Conservation (phyloP, 495 filamentous ascomycete genomes). For the Penicillium subrubescens region DNA sequence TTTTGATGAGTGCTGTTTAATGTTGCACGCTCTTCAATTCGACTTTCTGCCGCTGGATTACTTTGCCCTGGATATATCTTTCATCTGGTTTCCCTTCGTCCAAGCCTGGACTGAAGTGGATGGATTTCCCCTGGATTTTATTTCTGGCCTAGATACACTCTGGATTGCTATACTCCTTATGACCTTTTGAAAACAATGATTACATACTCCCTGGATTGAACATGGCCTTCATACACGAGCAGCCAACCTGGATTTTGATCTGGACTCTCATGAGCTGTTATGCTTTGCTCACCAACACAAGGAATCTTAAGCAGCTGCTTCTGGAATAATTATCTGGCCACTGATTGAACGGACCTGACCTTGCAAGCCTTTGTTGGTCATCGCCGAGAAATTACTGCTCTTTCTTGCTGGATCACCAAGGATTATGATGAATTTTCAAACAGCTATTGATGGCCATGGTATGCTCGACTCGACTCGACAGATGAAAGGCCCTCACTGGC, state of each 20-base stretch:
- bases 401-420: slow-evolving; percentile 9
- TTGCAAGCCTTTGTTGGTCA: neutral
- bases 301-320: slow-evolving; percentile 21
- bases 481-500: slow-evolving; percentile 8
- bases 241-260: slow-evolving; percentile 4
- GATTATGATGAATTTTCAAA: slow-evolving; percentile 14
- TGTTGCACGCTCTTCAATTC: slow-evolving; percentile 41
- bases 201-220: slow-evolving; percentile 20
- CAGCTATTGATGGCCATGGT: slow-evolving; percentile 14
- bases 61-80: slow-evolving; percentile 26
- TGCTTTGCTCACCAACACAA: slow-evolving; percentile 21
- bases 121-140: slow-evolving; percentile 25
- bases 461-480: neutral
- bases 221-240: slow-evolving; percentile 11
- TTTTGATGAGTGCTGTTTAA: slow-evolving; percentile 47
- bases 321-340: slow-evolving; percentile 16
- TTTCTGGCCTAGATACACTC: slow-evolving; percentile 15
- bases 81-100: slow-evolving; percentile 22
- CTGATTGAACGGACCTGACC: slow-evolving; percentile 20
- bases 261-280: slow-evolving; percentile 23
- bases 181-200: slow-evolving; percentile 12
- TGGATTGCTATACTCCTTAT: slow-evolving; percentile 10
- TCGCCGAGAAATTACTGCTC: neutral
- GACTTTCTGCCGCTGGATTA: slow-evolving; percentile 20
- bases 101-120: slow-evolving; percentile 36